Percentiles rank a stretch among this genome's conserved stretches.
Evolutionary conservation across 2,329 filamentous ascomycete species (phyloP).

Genomic region (Pyricularia sp.): DNA sequence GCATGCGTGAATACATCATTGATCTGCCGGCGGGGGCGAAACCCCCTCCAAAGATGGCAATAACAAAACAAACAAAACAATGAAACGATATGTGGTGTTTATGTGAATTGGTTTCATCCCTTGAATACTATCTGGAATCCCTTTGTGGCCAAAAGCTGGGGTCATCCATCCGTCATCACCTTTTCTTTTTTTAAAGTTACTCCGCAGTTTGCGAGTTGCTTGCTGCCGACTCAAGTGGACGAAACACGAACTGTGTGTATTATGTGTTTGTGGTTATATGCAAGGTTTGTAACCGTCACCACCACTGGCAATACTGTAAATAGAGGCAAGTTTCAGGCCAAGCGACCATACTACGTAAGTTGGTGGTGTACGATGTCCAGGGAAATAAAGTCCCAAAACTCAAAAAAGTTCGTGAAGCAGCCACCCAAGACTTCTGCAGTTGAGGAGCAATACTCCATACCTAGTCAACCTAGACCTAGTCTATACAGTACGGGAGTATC

Average conservation of each 20-base stretch:
- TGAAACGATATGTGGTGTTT: too few species aligned
- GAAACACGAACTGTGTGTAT: neutral
- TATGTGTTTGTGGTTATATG: neutral
- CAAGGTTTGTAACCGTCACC: neutral
- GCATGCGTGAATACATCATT: neutral
- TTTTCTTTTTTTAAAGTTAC: neutral
- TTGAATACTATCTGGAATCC: neutral
- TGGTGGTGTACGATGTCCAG: neutral
- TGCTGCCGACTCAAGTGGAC: neutral
- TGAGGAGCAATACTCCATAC: neutral
- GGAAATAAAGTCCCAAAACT: neutral
- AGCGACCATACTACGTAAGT: neutral
- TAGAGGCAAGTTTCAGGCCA: neutral
- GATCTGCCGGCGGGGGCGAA: neutral
- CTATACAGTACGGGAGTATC: too few species aligned
- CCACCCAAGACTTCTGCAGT: neutral
- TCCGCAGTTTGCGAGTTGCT: neutral
- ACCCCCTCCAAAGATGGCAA: too few species aligned
- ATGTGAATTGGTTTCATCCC: neutral
- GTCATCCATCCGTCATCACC: neutral
- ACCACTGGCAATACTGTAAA: neutral
- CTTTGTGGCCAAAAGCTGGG: neutral
- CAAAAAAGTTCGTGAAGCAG: neutral
- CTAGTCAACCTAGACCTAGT: too few species aligned
- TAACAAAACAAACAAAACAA: too few species aligned